These are phyloP conservation scores for Isatis tinctoria DNA, from an alignment of 345 rosid species.

Conservation along the genomic window DNA sequence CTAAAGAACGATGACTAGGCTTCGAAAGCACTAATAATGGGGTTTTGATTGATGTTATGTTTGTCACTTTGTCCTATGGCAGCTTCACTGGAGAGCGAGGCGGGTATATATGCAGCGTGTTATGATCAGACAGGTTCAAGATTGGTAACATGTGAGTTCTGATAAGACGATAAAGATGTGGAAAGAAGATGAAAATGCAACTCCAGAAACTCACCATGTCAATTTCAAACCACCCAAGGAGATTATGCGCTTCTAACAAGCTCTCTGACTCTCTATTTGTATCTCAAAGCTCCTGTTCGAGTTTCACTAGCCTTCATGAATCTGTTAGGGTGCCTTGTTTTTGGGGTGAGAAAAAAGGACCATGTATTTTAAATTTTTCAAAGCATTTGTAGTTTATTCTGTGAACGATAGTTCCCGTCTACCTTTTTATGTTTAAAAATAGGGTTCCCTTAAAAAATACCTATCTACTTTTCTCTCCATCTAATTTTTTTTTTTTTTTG, in stretches of 20 bases:
- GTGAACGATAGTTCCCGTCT: not conserved
- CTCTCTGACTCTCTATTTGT: not conserved
- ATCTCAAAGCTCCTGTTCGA: not conserved
- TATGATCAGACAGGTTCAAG: slow-evolving; percentile 89
- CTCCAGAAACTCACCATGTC: slow-evolving; percentile 90
- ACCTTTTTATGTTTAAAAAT: not conserved
- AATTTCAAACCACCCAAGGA: slow-evolving; percentile 98
- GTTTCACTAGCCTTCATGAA: not conserved
- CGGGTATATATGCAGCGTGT: slow-evolving; percentile 80
- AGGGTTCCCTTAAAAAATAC: not conserved
- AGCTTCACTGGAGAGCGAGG: slow-evolving; percentile 99
- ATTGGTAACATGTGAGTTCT: slow-evolving; percentile 77
- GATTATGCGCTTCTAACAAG: slow-evolving; percentile 69
- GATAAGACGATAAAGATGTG: slow-evolving; percentile 98
- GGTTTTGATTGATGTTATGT: not conserved
- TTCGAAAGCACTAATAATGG: not conserved
- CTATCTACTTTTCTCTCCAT: not conserved
- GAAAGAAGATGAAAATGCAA: slow-evolving; percentile 93
- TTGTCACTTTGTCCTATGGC: slow-evolving; percentile 23
- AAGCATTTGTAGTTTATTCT: slow-evolving; percentile 1
- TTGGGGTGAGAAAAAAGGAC: not conserved
- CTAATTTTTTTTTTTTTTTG: too few relatives aligned
- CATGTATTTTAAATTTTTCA: not conserved
- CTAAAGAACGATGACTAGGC: not conserved
- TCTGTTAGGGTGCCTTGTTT: not conserved